Conservation (phyloP, 23 red algal genomes). For the Cyanidioschyzon merolae region DNA sequence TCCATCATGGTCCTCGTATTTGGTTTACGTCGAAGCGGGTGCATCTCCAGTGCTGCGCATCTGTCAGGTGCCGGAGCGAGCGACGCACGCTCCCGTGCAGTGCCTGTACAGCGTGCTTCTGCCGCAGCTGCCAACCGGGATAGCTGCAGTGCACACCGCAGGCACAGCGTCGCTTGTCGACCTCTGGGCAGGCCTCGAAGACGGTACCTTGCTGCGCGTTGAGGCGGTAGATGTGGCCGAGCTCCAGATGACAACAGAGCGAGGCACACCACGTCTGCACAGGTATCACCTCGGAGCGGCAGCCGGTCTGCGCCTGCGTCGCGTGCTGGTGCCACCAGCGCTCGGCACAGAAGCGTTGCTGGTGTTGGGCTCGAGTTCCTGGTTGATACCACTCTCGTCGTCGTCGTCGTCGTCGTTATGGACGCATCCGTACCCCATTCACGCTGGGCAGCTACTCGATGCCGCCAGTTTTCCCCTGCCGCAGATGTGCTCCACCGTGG, state of each 20-base stretch:
- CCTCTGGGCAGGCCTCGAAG: constrained; percentile 5
- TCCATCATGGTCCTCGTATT: background rate
- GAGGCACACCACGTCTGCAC: background rate
- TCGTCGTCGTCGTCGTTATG: background rate
- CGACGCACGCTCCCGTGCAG: background rate
- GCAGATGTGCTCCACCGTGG: background rate
- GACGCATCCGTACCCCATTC: background rate
- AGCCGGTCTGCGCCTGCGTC: background rate
- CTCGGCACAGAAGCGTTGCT: background rate
- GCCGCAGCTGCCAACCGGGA: background rate
- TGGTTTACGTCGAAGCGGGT: background rate
- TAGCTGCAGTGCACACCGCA: background rate
- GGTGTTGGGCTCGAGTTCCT: background rate
- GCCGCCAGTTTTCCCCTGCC: background rate
- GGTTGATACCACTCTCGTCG: background rate
- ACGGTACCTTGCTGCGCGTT: background rate
- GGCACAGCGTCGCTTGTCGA: background rate
- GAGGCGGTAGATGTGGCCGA: background rate
- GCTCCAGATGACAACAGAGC: background rate
- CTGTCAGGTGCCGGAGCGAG: background rate
- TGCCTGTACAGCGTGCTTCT: background rate
- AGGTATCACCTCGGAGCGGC: background rate
- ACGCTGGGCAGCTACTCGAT: background rate
- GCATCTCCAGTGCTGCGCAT: background rate
- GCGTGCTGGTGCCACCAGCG: background rate